A percentile compares a stretch with the other conserved stretches of the same genome.
Evolutionary conservation across 148 eudicot species (phyloP).

Genomic region (Vaccinium myrtillus): DNA sequence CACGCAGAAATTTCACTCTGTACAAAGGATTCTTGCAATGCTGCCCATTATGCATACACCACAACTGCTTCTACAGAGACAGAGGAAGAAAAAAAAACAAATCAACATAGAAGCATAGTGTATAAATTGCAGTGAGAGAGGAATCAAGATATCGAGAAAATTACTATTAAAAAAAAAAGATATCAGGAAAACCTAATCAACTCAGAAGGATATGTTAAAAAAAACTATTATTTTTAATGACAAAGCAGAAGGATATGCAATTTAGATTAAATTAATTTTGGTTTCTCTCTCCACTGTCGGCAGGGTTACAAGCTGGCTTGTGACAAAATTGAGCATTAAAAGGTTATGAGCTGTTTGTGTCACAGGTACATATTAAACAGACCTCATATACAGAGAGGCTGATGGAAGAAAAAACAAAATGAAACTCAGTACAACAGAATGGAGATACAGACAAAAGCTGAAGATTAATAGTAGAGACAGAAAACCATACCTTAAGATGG

Average conservation of each 20-base stretch:
- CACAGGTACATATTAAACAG: background rate
- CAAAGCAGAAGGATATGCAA: too few relatives aligned
- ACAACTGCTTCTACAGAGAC: background rate
- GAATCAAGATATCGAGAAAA: background rate
- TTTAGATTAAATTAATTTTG: background rate
- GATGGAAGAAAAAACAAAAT: background rate
- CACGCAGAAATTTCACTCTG: slow-evolving; percentile 13
- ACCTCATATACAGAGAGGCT: background rate
- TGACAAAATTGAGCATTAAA: background rate
- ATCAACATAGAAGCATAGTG: background rate
- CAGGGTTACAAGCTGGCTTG: background rate
- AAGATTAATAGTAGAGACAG: background rate
- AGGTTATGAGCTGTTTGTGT: background rate
- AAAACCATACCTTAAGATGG: slow-evolving; percentile 21
- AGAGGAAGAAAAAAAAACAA: background rate
- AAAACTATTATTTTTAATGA: background rate
- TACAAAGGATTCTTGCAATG: slow-evolving; percentile 8
- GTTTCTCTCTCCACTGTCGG: background rate
- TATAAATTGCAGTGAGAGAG: background rate
- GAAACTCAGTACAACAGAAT: background rate
- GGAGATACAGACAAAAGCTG: background rate
- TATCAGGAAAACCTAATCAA: background rate
- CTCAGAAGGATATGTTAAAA: background rate
- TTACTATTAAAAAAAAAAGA: too few relatives aligned
- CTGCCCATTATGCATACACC: slow-evolving; percentile 7